Evolutionary conservation across 129 eudicot species (phyloP).

Genomic region (Tagetes erecta): DNA sequence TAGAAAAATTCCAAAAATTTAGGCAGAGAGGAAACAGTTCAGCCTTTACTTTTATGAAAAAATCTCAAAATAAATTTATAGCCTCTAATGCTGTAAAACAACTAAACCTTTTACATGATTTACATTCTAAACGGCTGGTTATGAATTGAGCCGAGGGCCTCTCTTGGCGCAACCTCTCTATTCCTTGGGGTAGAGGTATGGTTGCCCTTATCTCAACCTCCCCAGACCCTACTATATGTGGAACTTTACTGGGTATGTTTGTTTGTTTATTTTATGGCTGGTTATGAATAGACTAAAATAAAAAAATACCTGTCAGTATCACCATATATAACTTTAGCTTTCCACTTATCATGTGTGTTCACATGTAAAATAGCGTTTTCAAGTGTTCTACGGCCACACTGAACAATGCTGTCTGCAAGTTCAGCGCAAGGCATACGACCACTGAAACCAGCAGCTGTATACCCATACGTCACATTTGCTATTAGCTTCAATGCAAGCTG

Average conservation of each 20-base stretch:
- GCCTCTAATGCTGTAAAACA: neutral
- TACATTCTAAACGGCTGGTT: conserved; percentile 2
- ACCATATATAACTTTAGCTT: conserved; percentile 88
- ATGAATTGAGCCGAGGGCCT: neutral
- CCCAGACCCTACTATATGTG: no score
- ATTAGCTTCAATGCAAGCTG: conserved; percentile 96
- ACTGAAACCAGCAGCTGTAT: conserved; percentile 99
- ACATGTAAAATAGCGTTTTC: conserved; percentile 80
- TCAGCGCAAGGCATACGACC: conserved; percentile 99
- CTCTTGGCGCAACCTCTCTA: no score
- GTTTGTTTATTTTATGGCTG: neutral
- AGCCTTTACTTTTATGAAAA: neutral
- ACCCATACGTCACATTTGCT: conserved; percentile 95
- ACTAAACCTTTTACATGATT: conserved; percentile 10
- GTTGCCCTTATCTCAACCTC: no score
- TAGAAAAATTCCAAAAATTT: neutral
- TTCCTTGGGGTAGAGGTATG: no score
- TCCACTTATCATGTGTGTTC: conserved; percentile 72
- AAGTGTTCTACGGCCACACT: conserved; percentile 94
- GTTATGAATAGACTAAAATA: conserved; percentile 1
- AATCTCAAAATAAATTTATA: neutral
- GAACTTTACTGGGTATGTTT: no score
- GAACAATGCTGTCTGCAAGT: conserved; percentile 98
- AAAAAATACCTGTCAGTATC: conserved; percentile 86
- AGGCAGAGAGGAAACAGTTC: neutral